Evolutionary conservation across 805 yeast genomes (phyloP).

Genomic region (Martiniozyma abietophila): DNA sequence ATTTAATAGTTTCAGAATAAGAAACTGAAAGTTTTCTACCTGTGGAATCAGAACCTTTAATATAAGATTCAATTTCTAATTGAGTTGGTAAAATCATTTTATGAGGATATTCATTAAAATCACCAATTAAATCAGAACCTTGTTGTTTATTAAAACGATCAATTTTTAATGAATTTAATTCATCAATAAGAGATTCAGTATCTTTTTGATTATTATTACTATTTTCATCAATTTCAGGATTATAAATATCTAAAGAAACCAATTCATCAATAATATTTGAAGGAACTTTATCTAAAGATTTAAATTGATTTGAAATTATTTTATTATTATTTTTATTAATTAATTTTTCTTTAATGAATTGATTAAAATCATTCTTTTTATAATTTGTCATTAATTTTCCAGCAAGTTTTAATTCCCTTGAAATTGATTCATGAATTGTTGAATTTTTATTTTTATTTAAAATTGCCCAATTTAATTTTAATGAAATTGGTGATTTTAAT

Average conservation of each 20-base stretch:
- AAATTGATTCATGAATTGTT: constrained; percentile 56
- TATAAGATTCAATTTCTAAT: constrained; percentile 49
- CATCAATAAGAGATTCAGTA: constrained; percentile 15
- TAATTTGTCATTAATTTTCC: constrained; percentile 58
- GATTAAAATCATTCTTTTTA: constrained; percentile 36
- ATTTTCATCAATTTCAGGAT: constrained; percentile 16
- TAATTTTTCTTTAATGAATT: constrained; percentile 43
- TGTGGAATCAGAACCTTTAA: constrained; percentile 58
- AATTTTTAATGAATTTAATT: constrained; percentile 29
- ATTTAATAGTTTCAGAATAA: constrained; percentile 53
- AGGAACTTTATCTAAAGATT: constrained; percentile 60
- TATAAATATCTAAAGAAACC: constrained; percentile 18
- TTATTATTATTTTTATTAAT: constrained; percentile 31
- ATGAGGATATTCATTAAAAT: constrained; percentile 41
- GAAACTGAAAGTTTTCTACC: constrained; percentile 61
- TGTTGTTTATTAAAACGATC: constrained; percentile 26
- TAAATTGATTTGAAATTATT: constrained; percentile 11
- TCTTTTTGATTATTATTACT: constrained; percentile 6
- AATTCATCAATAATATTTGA: constrained; percentile 51
- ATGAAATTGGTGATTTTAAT: constrained; percentile 68
- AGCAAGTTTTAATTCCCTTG: constrained; percentile 68
- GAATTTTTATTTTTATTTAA: constrained; percentile 51
- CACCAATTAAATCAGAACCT: constrained; percentile 26
- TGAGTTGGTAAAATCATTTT: constrained; percentile 74
- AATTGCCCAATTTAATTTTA: constrained; percentile 62